Evolutionary conservation across 2,329 filamentous ascomycete genomes (phyloP).

Genomic region (Monosporascus sp.): DNA sequence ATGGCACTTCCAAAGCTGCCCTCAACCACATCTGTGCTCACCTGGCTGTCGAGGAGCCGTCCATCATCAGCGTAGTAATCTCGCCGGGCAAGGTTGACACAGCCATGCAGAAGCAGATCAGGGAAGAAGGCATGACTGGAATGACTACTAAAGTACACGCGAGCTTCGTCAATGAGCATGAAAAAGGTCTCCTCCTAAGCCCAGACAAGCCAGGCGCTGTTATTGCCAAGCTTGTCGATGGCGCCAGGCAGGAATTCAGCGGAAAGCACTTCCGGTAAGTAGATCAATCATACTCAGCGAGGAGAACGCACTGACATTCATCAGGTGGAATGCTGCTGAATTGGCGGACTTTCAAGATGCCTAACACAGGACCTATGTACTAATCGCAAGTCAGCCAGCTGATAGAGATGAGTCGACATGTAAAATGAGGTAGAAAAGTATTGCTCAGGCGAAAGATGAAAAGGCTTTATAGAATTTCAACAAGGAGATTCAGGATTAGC

Average conservation of each 20-base stretch:
- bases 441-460: conserved; percentile 80
- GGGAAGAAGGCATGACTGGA: conserved; percentile 49
- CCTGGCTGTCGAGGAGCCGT: conserved; percentile 69
- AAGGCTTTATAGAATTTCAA: conserved; percentile 62
- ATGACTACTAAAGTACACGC: conserved; percentile 57
- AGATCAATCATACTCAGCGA: conserved; percentile 2
- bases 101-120: conserved; percentile 80
- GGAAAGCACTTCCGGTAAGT: conserved; percentile 70
- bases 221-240: conserved; percentile 71
- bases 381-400: conserved; percentile 8
- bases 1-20: conserved; percentile 78
- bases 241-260: conserved; percentile 61
- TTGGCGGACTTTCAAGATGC: conserved; percentile 46
- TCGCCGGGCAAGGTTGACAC: conserved; percentile 82
- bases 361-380: too few species aligned
- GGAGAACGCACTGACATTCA: conserved; percentile 18
- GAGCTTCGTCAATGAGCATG: conserved; percentile 64
- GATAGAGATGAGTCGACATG: conserved; percentile 11
- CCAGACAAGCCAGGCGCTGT: conserved; percentile 83
- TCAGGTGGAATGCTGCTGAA: conserved; percentile 49
- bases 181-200: conserved; percentile 65
- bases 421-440: conserved; percentile 24
- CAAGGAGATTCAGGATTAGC: conserved; percentile 68
- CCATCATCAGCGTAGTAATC: conserved; percentile 67
- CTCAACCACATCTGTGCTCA: conserved; percentile 74